Base-by-base conservation (phyloP, 2,329 filamentous ascomycete species). In the Fusarium floridanum region DNA sequence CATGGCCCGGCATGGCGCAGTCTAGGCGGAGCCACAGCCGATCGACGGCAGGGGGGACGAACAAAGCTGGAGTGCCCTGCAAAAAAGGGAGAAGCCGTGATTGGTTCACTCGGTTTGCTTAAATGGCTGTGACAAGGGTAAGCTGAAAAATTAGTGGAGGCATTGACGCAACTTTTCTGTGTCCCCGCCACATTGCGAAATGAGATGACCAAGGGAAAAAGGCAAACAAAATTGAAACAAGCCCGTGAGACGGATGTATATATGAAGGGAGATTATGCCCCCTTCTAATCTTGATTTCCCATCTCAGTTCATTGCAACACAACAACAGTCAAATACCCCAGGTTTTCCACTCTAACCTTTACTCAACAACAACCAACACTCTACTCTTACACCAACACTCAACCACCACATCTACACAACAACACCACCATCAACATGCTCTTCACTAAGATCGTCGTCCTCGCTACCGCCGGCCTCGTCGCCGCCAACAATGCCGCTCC, bases 381-480 rank as follows among this genome's bases (percentile, higher is more conserved):
- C 12, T 43, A 16, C 17, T 24, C 4, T 24, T 16, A 29, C 41
- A 50, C 20, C 17, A 27, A 41, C 45, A 61, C 34, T 48, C 14
- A 41, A 61, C 29, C 24, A 61, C 43, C 27, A 57, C 66, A 67
- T 36, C 34, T 36, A 12, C 32, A 22, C 60, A 36, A 56, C 24
- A 20, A 62, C 39, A 27, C n/a, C 22, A 61, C 57, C 34, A 16
- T 66, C 62, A 74, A 8, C 22, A 79, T 79, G 77, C 77, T 56
- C 37, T 78, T 75, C 76, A 67, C 68, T 57, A 77, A 79, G 68
- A 32, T 78, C 70, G 53, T 68, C 20, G 55, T 79, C 14, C 64
- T 79, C 55, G 60, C 78, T 16, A 29, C 67, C 20, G 77, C 76
- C 45, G 65, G 73, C 66, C 57, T 78, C 50, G 76, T 65, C 43